Conservation (phyloP, 257 asterid species). For the Eucommia ulmoides region DNA sequence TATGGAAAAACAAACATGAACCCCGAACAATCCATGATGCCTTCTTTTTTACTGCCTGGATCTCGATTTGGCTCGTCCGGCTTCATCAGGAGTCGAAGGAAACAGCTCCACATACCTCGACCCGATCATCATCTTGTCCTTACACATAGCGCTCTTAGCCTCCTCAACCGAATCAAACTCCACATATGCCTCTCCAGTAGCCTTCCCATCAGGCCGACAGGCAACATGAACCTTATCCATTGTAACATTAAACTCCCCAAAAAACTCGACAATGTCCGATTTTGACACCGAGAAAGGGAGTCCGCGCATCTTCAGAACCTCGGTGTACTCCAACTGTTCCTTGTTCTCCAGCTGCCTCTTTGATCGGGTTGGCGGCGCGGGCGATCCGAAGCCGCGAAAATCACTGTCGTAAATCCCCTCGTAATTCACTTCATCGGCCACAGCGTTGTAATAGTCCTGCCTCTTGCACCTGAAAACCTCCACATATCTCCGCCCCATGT, state of each 20-base stretch:
- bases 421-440: constrained; percentile 61
- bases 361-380: constrained; percentile 55
- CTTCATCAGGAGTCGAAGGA: constrained; percentile 82
- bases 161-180: constrained; percentile 68
- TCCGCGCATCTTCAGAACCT: constrained; percentile 76
- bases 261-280: constrained; percentile 56
- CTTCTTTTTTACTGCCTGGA: constrained; percentile 31
- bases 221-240: constrained; percentile 68
- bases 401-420: constrained; percentile 44
- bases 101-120: constrained; percentile 81
- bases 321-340: constrained; percentile 70
- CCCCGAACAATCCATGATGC: too few relatives aligned
- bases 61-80: constrained; percentile 54
- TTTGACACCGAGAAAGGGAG: constrained; percentile 72
- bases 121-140: constrained; percentile 84
- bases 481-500: constrained; percentile 93
- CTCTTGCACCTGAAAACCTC: constrained; percentile 90
- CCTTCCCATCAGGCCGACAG: constrained; percentile 71
- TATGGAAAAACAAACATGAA: too few relatives aligned
- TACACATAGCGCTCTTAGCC: constrained; percentile 75
- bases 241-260: constrained; percentile 43
- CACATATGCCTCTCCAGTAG: constrained; percentile 89
- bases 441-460: constrained; percentile 86
- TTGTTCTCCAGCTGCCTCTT: too few relatives aligned
- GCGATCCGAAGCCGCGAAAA: constrained; percentile 41